Conservation (phyloP, 805 yeast species). For the Cyberlindnera japonica region DNA sequence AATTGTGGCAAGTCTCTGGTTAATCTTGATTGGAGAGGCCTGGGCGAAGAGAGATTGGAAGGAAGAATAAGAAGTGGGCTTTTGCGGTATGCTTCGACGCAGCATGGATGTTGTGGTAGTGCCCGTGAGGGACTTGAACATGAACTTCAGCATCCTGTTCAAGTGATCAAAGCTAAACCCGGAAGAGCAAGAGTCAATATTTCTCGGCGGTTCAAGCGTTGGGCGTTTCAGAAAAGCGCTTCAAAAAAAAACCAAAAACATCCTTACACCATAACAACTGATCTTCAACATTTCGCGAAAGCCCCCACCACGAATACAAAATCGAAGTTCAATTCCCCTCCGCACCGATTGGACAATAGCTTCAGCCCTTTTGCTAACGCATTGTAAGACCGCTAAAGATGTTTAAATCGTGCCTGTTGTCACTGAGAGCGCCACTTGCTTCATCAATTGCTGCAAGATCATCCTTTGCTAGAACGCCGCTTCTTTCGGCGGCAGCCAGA, state of each 20-base stretch:
- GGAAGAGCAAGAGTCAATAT: too few species aligned
- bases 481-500: background rate
- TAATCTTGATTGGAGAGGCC: constrained; percentile 18
- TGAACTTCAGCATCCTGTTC: constrained; percentile 25
- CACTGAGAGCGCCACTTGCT: too few species aligned
- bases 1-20: constrained; percentile 52
- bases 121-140: constrained; percentile 25
- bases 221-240: too few species aligned
- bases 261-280: too few species aligned
- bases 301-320: too few species aligned
- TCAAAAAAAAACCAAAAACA: too few species aligned
- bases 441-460: too few species aligned
- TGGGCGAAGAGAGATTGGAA: constrained; percentile 15
- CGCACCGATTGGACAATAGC: background rate
- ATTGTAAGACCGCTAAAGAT: constrained; percentile 1
- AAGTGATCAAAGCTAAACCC: too few species aligned
- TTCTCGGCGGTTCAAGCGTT: too few species aligned
- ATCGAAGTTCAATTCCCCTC: too few species aligned
- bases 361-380: background rate
- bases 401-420: constrained; percentile 7
- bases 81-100: constrained; percentile 13
- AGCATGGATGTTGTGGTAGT: constrained; percentile 15
- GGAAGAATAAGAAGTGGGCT: constrained; percentile 6
- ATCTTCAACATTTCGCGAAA: background rate
- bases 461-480: background rate